Evolutionary conservation across 768 basidiomycete genomes (phyloP).

Genomic region (Trametes maxima): DNA sequence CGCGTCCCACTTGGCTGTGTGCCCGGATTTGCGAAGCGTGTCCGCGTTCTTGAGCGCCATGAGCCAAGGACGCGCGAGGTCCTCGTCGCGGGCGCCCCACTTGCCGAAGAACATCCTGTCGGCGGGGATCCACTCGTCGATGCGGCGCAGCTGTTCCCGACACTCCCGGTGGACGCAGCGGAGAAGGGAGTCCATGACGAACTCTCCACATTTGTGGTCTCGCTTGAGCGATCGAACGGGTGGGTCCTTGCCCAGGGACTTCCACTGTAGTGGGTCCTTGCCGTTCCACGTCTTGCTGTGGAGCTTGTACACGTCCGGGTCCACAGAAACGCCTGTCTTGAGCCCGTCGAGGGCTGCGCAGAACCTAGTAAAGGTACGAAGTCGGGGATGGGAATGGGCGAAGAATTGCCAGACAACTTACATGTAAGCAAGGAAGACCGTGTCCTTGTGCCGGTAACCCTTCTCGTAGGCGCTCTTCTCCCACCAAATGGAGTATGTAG

Average conservation of each 20-base stretch:
- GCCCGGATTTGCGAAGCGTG: conserved; percentile 13
- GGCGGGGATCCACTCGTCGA: conserved; percentile 35
- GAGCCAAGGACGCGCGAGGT: conserved; percentile 43
- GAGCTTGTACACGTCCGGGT: conserved; percentile 30
- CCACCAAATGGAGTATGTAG: conserved; percentile 55
- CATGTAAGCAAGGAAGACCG: conserved; percentile 59
- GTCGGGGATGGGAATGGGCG: background rate
- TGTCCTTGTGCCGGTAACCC: conserved; percentile 53
- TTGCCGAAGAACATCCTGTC: background rate
- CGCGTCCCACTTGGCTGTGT: conserved; percentile 34
- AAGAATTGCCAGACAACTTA: conserved; percentile 23
- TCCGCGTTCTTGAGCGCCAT: conserved; percentile 31
- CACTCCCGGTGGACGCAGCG: conserved; percentile 31
- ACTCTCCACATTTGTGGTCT: conserved; percentile 25
- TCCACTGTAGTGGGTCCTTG: background rate
- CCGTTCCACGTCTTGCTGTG: background rate
- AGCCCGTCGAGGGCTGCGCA: conserved; percentile 58
- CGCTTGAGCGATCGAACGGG: background rate
- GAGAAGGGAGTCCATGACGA: conserved; percentile 49
- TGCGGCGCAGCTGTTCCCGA: conserved; percentile 25
- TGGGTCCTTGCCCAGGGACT: conserved; percentile 2
- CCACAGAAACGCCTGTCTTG: conserved; percentile 59
- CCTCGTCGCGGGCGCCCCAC: conserved; percentile 23
- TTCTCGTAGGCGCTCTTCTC: conserved; percentile 53
- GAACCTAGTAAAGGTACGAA: conserved; percentile 38